phyloP scores from a whole-genome alignment of 441 rosid genomes.

The Raphanus hybrid region DNA sequence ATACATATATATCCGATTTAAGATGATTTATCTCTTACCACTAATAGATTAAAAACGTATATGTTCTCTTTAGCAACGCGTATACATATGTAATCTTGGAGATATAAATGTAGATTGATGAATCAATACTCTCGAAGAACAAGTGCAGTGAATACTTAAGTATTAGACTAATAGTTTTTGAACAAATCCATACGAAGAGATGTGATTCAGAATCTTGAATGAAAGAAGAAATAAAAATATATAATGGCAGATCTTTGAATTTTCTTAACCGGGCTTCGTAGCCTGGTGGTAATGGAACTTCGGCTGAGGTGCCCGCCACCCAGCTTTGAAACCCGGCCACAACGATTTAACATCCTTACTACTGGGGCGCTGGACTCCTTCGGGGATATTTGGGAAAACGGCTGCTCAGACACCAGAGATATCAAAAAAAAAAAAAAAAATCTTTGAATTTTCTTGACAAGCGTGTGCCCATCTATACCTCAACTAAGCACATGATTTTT shows the following conservation, averaged over 20 bases:
- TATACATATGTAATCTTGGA: not conserved
- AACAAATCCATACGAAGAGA: slow-evolving; percentile 5
- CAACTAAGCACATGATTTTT: slow-evolving; percentile 37
- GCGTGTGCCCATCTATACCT: slow-evolving; percentile 36
- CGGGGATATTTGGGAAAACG: no score
- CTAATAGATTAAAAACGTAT: slow-evolving; percentile 2
- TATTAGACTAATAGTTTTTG: not conserved
- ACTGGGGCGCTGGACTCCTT: no score
- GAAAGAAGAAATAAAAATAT: not conserved
- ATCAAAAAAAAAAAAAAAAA: not conserved
- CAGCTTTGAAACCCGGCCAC: no score
- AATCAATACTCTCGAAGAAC: not conserved
- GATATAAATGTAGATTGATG: slow-evolving; percentile 8
- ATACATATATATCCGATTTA: slow-evolving; percentile 20
- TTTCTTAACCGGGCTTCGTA: slow-evolving; percentile 2
- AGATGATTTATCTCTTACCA: slow-evolving; percentile 11
- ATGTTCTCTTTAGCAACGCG: not conserved
- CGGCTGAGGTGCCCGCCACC: no score
- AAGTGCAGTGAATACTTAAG: not conserved
- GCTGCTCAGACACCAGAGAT: no score
- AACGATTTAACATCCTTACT: no score
- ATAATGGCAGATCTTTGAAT: slow-evolving; percentile 29
- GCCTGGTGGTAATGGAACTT: no score
- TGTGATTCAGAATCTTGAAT: slow-evolving; percentile 21
- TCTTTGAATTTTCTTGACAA: slow-evolving; percentile 32